Base-by-base conservation (phyloP, 75 land plant genomes). In the Cryptomeria japonica region DNA sequence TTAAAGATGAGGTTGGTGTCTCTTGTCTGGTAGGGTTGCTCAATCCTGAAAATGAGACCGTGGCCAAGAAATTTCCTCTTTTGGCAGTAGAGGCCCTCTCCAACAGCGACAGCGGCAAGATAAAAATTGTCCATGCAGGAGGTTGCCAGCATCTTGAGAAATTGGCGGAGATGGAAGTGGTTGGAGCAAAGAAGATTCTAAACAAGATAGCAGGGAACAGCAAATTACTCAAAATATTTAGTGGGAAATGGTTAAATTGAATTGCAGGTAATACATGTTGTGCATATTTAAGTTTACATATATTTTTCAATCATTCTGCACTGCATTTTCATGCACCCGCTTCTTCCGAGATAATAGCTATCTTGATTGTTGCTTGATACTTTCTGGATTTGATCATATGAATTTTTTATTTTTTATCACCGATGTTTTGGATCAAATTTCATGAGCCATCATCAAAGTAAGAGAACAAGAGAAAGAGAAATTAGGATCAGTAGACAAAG, bases 61-160 rank as follows among this genome's bases (percentile, higher is more conserved):
- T 90, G 11, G 56, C 79, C 16, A 90, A 85, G 89, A 87, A 91
- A 78, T 88, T 88, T 25, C 90, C 97, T 41, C 87, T 97, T 14
- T 89, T 93, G 6, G 92, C 91, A 47, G 42, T 95, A 68, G 58
- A 89, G 61, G 72, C 91, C 28, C 86, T 97, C 28, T 86, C 91
- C 3, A 89, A 91, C 15, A 89, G 94, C 89, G 90, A 86, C 31
- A 89, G 84, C 64, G 92, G 89, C 75, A 90, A 93, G 87, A 93
- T 88, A 89, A 96, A 92, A 92, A 96, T 97, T 84, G 87, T 86
- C 18, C 80, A 83, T 84, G 91, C 95, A 18, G 97, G 95, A 61
- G 91, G 91, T 34, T 12, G 95, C 7, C 89, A 90, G 49, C 88
- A 91, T 58, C 87, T 97, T 25, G 93, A 92, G 51, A 89, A 86